A percentile compares a stretch with the other conserved stretches of the same genome.
These are phyloP conservation scores for Aspergillus cristatus DNA, from an alignment of 495 filamentous ascomycete genomes.

Conservation along the genomic window DNA sequence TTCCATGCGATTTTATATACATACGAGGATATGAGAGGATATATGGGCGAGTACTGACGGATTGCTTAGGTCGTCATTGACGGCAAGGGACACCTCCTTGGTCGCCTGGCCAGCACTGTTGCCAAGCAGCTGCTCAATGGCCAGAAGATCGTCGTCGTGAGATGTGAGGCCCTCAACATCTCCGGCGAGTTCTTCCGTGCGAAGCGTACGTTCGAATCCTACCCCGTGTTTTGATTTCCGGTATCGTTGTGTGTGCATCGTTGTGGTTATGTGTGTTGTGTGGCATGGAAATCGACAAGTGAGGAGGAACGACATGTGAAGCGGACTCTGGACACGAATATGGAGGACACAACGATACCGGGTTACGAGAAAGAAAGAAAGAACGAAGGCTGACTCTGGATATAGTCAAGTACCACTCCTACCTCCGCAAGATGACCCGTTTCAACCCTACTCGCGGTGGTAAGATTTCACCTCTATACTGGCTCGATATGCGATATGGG, in stretches of 20 bases:
- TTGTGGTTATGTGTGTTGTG: no score
- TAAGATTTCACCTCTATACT: slow-evolving; percentile 37
- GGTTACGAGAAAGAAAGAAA: not conserved
- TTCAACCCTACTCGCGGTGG: slow-evolving; percentile 98
- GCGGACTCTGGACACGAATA: not conserved
- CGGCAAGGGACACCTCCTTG: slow-evolving; percentile 99
- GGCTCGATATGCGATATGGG: not conserved
- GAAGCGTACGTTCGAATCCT: slow-evolving; percentile 74
- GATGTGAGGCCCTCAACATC: slow-evolving; percentile 98
- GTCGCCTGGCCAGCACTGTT: slow-evolving; percentile 96
- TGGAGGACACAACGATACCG: not conserved
- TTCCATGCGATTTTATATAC: slow-evolving; percentile 3
- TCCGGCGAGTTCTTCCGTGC: slow-evolving; percentile 99
- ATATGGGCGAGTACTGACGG: slow-evolving; percentile 21
- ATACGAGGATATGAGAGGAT: no score
- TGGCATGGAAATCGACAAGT: no score
- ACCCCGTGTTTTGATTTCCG: slow-evolving; percentile 10
- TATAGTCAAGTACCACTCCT: slow-evolving; percentile 99
- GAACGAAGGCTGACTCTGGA: slow-evolving; percentile 24
- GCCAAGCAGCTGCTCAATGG: slow-evolving; percentile 99
- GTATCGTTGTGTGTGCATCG: slow-evolving; percentile 7
- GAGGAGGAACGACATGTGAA: slow-evolving; percentile 6
- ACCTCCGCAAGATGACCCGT: slow-evolving; percentile 98
- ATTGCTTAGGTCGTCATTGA: slow-evolving; percentile 82
- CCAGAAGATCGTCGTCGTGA: slow-evolving; percentile 98